Evolutionary conservation across 495 filamentous ascomycete species (phyloP), one percentile per base, ranked within the genome.

Genomic region (Penicillium lagena): DNA sequence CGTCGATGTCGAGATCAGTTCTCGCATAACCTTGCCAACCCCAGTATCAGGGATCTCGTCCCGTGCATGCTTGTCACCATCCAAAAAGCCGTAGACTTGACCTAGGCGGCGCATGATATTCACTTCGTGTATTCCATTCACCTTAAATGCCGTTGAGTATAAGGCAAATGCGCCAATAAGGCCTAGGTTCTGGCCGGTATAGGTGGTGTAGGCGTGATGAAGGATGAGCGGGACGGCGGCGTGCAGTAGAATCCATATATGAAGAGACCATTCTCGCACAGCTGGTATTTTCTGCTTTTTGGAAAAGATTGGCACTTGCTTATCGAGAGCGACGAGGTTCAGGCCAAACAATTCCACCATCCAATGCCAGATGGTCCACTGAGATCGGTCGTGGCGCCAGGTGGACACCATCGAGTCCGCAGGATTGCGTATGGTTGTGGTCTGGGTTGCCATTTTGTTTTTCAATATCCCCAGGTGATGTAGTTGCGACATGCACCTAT

Each of bases 371-470:
- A 46, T 29, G 11, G 12, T 44, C 58, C 58, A 62, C 22, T 58
- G 49, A 9, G 50, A 46, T 46, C 43, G 43, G 41, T 56, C 55
- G 8, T 51, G 41, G 37, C 58, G 58, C 58, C 58, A 62, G 27
- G 55, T 62, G 9, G 58, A 59, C 28, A 45, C 49, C 58, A 62
- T 62, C 11, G 58, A 62, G 13, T 62, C 56, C 12, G 39, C 45
- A 9, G 56, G 46, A 28, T 59, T 52, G 12, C 43, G 45, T 47
- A 2, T 22, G 5, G 36, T 42, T 6, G 30, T 37, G 6, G 33
- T 48, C 12, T 48, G 33, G 0, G 29, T 39, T 14, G 40, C 39
- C 50, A 54, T 54, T 28, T 44, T 46, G 12, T 10, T 27, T 27
- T 17, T 7, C 7, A 39, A 10, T 29, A 14, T 29, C 7, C 12